Evolutionary conservation across 805 yeast genomes (phyloP).

Genomic region (Candida vaughaniae): DNA sequence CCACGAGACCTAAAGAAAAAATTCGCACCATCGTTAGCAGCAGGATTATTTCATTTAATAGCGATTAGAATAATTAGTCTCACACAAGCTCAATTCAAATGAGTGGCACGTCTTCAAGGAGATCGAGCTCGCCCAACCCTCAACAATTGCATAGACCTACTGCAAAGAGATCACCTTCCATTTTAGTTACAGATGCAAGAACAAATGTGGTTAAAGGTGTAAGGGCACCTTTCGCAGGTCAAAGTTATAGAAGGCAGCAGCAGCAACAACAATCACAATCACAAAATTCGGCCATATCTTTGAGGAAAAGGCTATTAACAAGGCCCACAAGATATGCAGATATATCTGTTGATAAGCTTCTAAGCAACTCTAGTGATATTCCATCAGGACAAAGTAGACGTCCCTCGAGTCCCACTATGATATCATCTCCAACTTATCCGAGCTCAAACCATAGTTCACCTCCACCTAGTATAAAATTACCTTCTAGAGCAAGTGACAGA

Average conservation of each 20-base stretch:
- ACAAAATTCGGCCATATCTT: conserved; percentile 8
- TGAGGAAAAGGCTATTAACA: conserved; percentile 28
- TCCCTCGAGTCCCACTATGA: conserved; percentile 26
- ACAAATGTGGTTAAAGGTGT: conserved; percentile 47
- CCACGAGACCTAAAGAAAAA: neutral
- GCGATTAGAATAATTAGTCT: no score
- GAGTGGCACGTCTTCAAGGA: conserved; percentile 6
- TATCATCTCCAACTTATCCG: conserved; percentile 13
- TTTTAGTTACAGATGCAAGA: conserved; percentile 87
- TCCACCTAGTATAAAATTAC: conserved; percentile 18
- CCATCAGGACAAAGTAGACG: conserved; percentile 71
- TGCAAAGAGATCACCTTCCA: conserved; percentile 89
- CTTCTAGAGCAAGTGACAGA: conserved; percentile 9
- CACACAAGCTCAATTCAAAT: no score
- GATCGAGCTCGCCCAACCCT: conserved; percentile 3
- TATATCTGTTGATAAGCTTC: conserved; percentile 76
- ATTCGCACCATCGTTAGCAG: neutral
- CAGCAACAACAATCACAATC: conserved; percentile 18
- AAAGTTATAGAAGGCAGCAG: conserved; percentile 40
- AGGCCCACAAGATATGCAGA: conserved; percentile 57
- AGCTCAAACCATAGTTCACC: conserved; percentile 9
- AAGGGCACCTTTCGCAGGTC: conserved; percentile 83
- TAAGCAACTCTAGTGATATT: conserved; percentile 79
- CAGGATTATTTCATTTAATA: no score
- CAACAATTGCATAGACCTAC: conserved; percentile 41